Evolutionary conservation across 164 flowering plant species (phyloP).

Genomic region (Santalum album): DNA sequence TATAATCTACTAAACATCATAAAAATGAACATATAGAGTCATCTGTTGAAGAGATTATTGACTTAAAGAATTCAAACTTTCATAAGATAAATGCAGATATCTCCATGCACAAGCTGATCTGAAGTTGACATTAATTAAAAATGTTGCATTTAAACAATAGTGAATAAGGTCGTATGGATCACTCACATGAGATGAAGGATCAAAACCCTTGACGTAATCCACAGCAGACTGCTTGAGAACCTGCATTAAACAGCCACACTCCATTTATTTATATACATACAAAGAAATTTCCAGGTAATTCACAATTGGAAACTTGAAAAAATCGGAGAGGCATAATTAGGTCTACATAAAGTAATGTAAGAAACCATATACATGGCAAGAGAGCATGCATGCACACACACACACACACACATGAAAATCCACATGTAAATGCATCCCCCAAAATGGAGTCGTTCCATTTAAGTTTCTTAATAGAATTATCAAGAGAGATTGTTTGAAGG

Average conservation of each 20-base stretch:
- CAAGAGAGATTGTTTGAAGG: no score
- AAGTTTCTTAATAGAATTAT: no score
- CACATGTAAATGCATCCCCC: no score
- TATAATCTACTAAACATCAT: no score
- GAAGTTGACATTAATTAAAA: neutral
- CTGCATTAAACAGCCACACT: conserved; percentile 31
- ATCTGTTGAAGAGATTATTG: no score
- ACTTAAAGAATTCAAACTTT: neutral
- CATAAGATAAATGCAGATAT: neutral
- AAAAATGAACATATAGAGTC: neutral
- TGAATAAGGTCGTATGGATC: neutral
- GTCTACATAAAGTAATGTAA: no score
- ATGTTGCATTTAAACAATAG: neutral
- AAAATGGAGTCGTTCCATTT: no score
- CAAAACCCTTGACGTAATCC: conserved; percentile 60
- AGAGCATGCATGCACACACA: neutral
- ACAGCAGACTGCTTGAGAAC: conserved; percentile 53
- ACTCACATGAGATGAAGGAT: conserved; percentile 74
- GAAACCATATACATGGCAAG: no score
- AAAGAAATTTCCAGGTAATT: neutral
- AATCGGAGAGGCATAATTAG: no score
- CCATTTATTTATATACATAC: neutral
- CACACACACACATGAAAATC: neutral
- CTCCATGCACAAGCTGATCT: neutral
- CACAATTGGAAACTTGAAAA: neutral